Evolutionary conservation across 2,329 filamentous ascomycete species (phyloP).

Genomic region (Grosmannia penicillata): DNA sequence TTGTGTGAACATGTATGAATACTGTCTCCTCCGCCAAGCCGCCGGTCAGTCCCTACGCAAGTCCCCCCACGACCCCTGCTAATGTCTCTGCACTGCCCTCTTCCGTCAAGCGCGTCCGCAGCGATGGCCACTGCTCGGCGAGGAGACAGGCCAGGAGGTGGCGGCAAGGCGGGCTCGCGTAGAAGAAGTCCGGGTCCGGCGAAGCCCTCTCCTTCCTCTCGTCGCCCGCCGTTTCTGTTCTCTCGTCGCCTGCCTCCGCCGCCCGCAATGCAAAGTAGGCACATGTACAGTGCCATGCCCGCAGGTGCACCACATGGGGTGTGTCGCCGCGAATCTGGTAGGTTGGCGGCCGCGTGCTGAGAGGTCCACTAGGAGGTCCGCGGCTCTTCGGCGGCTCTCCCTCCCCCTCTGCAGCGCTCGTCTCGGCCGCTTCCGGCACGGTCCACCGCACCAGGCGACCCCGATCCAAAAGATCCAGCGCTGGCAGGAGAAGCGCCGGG

Average conservation of each 20-base stretch:
- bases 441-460: constrained; percentile 47
- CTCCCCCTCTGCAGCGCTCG: no score
- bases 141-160: constrained; percentile 77
- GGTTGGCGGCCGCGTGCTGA: constrained; percentile 8
- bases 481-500: constrained; percentile 65
- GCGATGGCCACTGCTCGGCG: constrained; percentile 45
- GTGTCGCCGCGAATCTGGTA: constrained; percentile 12
- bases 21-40: no score
- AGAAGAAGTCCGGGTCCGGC: constrained; percentile 13
- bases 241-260: constrained; percentile 1
- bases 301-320: constrained; percentile 56
- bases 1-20: no score
- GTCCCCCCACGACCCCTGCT: constrained; percentile 49
- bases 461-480: constrained; percentile 76
- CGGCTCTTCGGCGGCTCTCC: no score
- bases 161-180: constrained; percentile 48
- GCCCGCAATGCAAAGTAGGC: constrained; percentile 60
- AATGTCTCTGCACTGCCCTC: constrained; percentile 38
- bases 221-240: no score
- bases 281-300: constrained; percentile 81
- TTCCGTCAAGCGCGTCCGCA: constrained; percentile 34
- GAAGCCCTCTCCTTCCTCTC: constrained; percentile 5
- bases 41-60: constrained; percentile 10
- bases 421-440: no score
- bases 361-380: no score